A percentile compares a stretch with the other conserved stretches of the same genome.
Conservation (phyloP, 2,329 filamentous ascomycete genomes). For the Diplodia mutila region DNA sequence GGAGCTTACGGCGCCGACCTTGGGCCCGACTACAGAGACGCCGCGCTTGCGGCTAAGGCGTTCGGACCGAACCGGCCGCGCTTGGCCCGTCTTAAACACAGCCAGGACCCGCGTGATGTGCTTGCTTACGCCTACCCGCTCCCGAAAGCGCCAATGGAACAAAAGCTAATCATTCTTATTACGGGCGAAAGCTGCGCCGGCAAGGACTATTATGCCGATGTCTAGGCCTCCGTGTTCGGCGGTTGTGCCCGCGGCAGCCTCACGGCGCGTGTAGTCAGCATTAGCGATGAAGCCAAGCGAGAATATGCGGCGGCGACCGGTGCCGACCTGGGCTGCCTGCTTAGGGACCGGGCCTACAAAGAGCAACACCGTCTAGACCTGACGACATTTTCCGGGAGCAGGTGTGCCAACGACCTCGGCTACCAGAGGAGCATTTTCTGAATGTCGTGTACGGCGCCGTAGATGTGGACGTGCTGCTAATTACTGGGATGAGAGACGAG, state of each 20-base stretch:
- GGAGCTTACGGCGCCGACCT: conserved; percentile 66
- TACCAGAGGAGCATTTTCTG: conserved; percentile 59
- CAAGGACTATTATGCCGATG: conserved; percentile 63
- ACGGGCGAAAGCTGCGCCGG: conserved; percentile 59
- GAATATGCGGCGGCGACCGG: conserved; percentile 58
- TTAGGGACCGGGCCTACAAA: conserved; percentile 60
- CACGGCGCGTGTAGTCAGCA: conserved; percentile 53
- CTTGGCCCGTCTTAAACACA: conserved; percentile 53
- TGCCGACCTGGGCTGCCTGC: conserved; percentile 53
- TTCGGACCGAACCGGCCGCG: conserved; percentile 61
- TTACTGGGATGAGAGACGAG: conserved; percentile 67
- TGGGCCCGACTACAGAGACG: conserved; percentile 64
- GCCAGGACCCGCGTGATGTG: conserved; percentile 55
- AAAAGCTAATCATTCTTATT: conserved; percentile 60
- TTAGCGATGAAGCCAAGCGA: conserved; percentile 62
- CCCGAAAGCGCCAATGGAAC: conserved; percentile 40
- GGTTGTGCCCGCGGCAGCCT: conserved; percentile 33
- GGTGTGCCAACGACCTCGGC: conserved; percentile 46
- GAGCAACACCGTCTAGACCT: conserved; percentile 61
- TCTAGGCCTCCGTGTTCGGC: conserved; percentile 55
- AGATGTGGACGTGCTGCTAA: conserved; percentile 59
- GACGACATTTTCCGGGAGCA: conserved; percentile 56
- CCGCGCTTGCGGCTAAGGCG: conserved; percentile 54
- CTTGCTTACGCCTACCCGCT: conserved; percentile 59
- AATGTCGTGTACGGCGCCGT: conserved; percentile 47